Evolutionary conservation across 441 rosid species (phyloP), one percentile per base, ranked within the genome.

Genomic region (Pelargonium australe): DNA sequence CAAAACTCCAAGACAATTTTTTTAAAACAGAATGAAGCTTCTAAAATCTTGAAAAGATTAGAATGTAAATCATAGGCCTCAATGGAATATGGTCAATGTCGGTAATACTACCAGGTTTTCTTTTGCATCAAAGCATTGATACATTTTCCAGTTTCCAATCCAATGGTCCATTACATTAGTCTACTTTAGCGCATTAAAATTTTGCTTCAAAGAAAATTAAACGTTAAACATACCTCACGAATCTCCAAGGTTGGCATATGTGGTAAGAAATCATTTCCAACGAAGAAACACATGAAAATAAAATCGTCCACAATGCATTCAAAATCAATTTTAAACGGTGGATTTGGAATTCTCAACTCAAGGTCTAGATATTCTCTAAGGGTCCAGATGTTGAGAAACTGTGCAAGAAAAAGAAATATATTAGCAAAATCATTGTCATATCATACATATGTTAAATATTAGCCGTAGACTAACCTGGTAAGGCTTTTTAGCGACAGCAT

Each of bases 211-310:
- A 44, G 5, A 44, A 41, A n/a, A 8, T 19, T 11, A 40, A 43
- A 34, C 45, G 41, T 16, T 64, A 43, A 61, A 75, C 93, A 70
- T 80, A 95, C 99, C 99, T 95, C 99, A 3, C 96, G 89, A 79
- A 95, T 95, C 87, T 95, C 99, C 80, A 95, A 68, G 2, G 99
- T 92, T 4, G 99, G 99, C 99, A 95, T 95, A 75, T 95, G 98
- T 5, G 99, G 99, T 79, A 95, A 81, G 78, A 95, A 95, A 80
- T 95, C 99, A 75, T 95, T 95, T 68, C 99, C 99, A 73, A 95
- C 98, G 70, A 95, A 95, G 83, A 95, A 95, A 81, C 99, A 95
- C 65, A 95, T 90, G 91, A 95, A 95, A 80, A 92, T 90, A 78
- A 95, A 95, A 84, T 95, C 99, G 81, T 95, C 99, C 85, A 92